Evolutionary conservation across 305 asterid species (phyloP).

Genomic region (Fraxinus ornus): DNA sequence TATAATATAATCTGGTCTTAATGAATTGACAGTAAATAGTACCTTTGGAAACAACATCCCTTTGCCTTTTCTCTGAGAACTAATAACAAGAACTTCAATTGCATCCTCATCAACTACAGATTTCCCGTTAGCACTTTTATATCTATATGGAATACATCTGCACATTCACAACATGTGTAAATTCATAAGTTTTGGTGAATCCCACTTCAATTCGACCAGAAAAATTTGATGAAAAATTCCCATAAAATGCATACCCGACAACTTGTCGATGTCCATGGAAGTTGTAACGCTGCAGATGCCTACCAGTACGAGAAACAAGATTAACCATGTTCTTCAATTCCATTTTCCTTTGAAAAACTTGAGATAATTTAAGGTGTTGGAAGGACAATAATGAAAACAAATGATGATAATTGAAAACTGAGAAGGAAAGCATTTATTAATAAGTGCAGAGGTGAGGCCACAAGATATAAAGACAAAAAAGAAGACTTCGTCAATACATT

Average conservation of each 20-base stretch:
- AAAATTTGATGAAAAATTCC: background rate
- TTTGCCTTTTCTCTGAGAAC: no score
- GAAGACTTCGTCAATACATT: constrained; percentile 25
- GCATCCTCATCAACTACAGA: constrained; percentile 52
- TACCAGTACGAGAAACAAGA: constrained; percentile 53
- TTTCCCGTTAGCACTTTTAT: constrained; percentile 40
- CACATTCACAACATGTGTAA: background rate
- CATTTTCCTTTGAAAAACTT: constrained; percentile 22
- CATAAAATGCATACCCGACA: constrained; percentile 40
- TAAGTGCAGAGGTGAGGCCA: constrained; percentile 7
- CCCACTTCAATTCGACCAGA: background rate
- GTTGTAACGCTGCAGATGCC: constrained; percentile 53
- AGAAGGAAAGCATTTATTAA: background rate
- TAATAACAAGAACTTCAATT: constrained; percentile 61
- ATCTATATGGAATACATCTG: constrained; percentile 71
- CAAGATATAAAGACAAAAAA: background rate
- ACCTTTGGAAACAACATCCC: constrained; percentile 61
- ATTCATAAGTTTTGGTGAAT: background rate
- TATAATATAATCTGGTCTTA: background rate
- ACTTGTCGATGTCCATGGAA: constrained; percentile 53
- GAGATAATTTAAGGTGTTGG: background rate
- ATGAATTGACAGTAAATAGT: background rate
- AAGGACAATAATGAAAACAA: background rate
- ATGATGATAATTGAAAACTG: background rate
- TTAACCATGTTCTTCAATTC: constrained; percentile 48